phyloP scores from a whole-genome alignment of 495 filamentous ascomycete species.

The Podospora conica region DNA sequence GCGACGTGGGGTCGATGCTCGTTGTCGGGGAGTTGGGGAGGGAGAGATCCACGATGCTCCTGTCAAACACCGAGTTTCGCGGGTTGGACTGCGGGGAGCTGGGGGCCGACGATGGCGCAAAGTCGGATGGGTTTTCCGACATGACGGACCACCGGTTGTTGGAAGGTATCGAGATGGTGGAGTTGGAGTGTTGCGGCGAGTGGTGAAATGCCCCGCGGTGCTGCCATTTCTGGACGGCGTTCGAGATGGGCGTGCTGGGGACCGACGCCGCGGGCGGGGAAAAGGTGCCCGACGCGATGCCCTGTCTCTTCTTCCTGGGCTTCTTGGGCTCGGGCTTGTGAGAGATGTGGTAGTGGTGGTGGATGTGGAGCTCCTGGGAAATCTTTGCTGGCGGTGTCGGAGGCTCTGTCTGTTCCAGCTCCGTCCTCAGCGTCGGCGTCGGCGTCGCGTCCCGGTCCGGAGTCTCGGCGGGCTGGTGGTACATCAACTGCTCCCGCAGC shows the following conservation, averaged over 20 bases:
- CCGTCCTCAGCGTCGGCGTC: slow-evolving; percentile 59
- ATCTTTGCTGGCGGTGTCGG: slow-evolving; percentile 29
- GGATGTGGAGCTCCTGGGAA: slow-evolving; percentile 77
- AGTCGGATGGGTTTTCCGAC: slow-evolving; percentile 55
- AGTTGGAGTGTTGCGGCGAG: slow-evolving; percentile 40
- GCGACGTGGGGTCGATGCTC: slow-evolving; percentile 54
- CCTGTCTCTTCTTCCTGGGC: slow-evolving; percentile 64
- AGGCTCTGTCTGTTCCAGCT: slow-evolving; percentile 54
- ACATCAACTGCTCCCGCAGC: slow-evolving; percentile 74
- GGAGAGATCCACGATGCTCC: slow-evolving; percentile 51
- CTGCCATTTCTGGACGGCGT: slow-evolving; percentile 18
- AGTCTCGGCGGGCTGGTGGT: slow-evolving; percentile 60
- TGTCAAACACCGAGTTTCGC: slow-evolving; percentile 73
- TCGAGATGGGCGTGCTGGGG: slow-evolving; percentile 20
- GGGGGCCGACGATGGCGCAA: slow-evolving; percentile 63
- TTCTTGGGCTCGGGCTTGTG: slow-evolving; percentile 58
- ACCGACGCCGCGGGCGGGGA: slow-evolving; percentile 43
- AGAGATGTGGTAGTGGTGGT: slow-evolving; percentile 80
- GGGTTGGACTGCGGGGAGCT: slow-evolving; percentile 74
- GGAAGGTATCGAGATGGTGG: slow-evolving; percentile 45
- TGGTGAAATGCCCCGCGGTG: slow-evolving; percentile 10
- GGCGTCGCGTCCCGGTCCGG: slow-evolving; percentile 34
- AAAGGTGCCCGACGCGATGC: slow-evolving; percentile 52
- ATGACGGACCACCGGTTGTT: slow-evolving; percentile 60
- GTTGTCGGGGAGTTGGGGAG: slow-evolving; percentile 72